A percentile compares a stretch with the other conserved stretches of the same genome.
phyloP scores from a whole-genome alignment of 2,329 filamentous ascomycete species.

The Metarhizium anisopliae region DNA sequence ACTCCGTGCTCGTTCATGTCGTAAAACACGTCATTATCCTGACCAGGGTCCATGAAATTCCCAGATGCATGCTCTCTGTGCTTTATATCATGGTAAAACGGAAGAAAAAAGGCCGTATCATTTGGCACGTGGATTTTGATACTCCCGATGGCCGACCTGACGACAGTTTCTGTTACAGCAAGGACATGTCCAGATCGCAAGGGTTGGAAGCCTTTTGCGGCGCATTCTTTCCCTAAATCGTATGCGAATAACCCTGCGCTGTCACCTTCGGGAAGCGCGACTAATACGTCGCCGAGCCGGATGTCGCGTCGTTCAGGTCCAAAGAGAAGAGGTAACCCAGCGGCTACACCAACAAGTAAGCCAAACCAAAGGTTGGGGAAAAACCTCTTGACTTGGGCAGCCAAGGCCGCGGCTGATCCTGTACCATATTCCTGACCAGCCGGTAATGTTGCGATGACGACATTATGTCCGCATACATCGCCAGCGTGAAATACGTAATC shows the following conservation, averaged over 20 bases:
- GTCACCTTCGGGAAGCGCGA: slow-evolving; percentile 17
- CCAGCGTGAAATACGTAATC: slow-evolving; percentile 27
- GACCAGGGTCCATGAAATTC: slow-evolving; percentile 22
- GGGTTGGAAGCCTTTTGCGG: slow-evolving; percentile 15
- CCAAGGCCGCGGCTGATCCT: slow-evolving; percentile 23
- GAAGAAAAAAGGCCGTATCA: slow-evolving; percentile 13
- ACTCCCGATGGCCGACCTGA: slow-evolving; percentile 24
- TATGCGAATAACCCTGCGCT: slow-evolving; percentile 21
- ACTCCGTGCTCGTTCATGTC: slow-evolving; percentile 2
- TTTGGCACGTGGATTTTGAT: slow-evolving; percentile 18
- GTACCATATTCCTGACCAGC: slow-evolving; percentile 23
- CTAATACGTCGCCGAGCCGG: slow-evolving; percentile 27
- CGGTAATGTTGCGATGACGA: slow-evolving; percentile 25
- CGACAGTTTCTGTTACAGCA: slow-evolving; percentile 18
- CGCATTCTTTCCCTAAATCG: slow-evolving; percentile 23
- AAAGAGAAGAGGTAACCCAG: slow-evolving; percentile 18
- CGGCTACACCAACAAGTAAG: slow-evolving; percentile 26
- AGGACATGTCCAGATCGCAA: slow-evolving; percentile 16
- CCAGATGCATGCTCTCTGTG: slow-evolving; percentile 14
- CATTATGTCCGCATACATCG: slow-evolving; percentile 10
- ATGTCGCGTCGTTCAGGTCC: slow-evolving; percentile 19
- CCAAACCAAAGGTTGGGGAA: slow-evolving; percentile 28
- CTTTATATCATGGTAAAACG: slow-evolving; percentile 15
- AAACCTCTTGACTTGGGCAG: slow-evolving; percentile 22
- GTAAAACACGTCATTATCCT: slow-evolving; percentile 14